A percentile compares a stretch with the other conserved stretches of the same genome.
Conservation (phyloP, 106 monocot species). For the Triglochin maritima region DNA sequence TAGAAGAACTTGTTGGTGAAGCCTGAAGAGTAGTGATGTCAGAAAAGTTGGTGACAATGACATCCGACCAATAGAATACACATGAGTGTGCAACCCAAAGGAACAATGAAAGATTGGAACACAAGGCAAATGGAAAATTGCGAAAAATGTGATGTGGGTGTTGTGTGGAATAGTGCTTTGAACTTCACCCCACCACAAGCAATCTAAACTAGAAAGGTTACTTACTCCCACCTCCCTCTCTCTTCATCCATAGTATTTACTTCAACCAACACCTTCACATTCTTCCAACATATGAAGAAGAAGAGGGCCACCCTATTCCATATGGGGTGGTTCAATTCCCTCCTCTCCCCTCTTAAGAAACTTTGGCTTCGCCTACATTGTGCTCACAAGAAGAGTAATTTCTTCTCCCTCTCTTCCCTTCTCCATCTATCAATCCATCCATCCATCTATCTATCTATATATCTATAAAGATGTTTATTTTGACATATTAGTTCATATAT, state of each 20-base stretch:
- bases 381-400: conserved; percentile 38
- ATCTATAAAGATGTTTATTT: no score
- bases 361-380: conserved; percentile 54
- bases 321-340: conserved; percentile 56
- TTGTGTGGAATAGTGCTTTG: neutral
- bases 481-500: no score
- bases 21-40: neutral
- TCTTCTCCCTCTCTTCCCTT: neutral
- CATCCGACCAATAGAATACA: conserved; percentile 1
- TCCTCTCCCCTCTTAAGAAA: conserved; percentile 55
- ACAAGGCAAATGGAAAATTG: neutral
- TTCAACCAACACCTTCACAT: neutral
- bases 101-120: neutral
- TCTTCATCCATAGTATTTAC: neutral
- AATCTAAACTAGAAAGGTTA: neutral
- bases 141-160: neutral
- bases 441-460: no score
- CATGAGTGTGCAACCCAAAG: no score
- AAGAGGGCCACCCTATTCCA: neutral
- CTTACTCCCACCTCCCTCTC: neutral
- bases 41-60: neutral
- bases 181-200: conserved; percentile 5
- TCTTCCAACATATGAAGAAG: neutral
- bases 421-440: neutral
- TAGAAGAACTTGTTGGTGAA: neutral